A percentile compares a stretch with the other conserved stretches of the same genome.
These are phyloP conservation scores for Candida dajiaensis DNA, from an alignment of 805 yeast genomes.

Conservation along the genomic window DNA sequence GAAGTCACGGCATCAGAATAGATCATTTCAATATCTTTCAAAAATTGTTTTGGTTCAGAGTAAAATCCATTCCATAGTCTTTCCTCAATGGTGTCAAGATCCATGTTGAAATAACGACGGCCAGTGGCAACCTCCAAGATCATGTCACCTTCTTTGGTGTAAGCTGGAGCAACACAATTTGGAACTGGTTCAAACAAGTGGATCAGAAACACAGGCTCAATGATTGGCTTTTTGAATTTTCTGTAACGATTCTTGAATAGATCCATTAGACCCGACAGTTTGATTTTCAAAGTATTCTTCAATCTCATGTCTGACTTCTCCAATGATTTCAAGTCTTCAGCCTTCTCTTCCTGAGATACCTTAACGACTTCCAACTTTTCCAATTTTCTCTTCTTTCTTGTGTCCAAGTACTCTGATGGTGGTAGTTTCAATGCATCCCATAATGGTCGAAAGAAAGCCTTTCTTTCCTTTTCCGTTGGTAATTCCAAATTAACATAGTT, in stretches of 20 bases:
- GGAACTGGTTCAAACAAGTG: constrained; percentile 69
- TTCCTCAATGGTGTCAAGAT: constrained; percentile 88
- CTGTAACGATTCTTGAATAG: constrained; percentile 81
- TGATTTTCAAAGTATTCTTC: constrained; percentile 79
- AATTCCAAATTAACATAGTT: constrained; percentile 39
- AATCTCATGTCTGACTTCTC: constrained; percentile 69
- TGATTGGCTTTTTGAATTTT: constrained; percentile 82
- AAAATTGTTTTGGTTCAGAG: constrained; percentile 85
- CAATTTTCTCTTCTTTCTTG: constrained; percentile 30
- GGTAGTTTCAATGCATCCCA: constrained; percentile 52
- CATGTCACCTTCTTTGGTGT: constrained; percentile 60
- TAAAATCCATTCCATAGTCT: constrained; percentile 96
- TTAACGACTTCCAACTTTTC: constrained; percentile 35
- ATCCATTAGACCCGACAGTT: constrained; percentile 84
- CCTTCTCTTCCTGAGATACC: constrained; percentile 29
- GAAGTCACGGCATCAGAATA: constrained; percentile 66
- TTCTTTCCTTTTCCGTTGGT: constrained; percentile 44
- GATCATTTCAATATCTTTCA: constrained; percentile 80
- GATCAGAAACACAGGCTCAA: constrained; percentile 67
- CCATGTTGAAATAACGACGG: constrained; percentile 75
- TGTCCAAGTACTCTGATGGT: constrained; percentile 70
- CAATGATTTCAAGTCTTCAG: constrained; percentile 34
- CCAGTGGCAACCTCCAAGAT: constrained; percentile 78
- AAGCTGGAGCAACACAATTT: constrained; percentile 31
- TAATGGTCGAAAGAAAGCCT: constrained; percentile 49